Evolutionary conservation across 805 yeast species (phyloP), one percentile per base, ranked within the genome.

Genomic region (Cyberlindnera misumaiensis): DNA sequence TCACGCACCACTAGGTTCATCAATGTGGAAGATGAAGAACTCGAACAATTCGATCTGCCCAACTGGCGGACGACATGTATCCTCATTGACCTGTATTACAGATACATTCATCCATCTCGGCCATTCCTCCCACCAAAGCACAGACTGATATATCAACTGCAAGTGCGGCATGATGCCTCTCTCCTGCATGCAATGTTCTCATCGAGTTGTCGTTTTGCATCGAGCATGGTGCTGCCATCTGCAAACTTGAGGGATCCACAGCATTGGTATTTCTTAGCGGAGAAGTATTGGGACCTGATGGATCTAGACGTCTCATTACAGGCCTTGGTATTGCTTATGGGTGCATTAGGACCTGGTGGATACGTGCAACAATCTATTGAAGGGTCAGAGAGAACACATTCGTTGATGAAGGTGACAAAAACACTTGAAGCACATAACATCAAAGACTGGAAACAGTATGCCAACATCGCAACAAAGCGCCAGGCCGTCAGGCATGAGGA

Each of bases 51-150:
- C 31, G 69, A 65, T 7, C 48, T 69, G 7, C 75, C 75, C 4
- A 41, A 56, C 28, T 58, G 63, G 58, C 41, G 46, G 31, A 57
- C 60, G 1, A 52, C 65, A 3, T 54, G 53, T 28, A 42, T 50
- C 3, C 43, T 68, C 30, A 49, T 68, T 30, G 69, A 66, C 37
- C 41, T 67, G 7, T 69, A 57, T 43, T 70, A 65, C 46, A 51
- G 65, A 30, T 70, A 67, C 45, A 55, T 62, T n/a, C 64, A 67
- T 37, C 59, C 65, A 7, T 55, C 64, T 6, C 53, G 62, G 32
- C 58, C 63, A 14, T 50, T 63, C 7, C 44, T 70, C 5, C 70
- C 72, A 2, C 52, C 63, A 26, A 63, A 62, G 38, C 45, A 48
- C 10, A 36, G 52, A 6, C 52, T 69, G 27, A 34, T 67, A 3